Evolutionary conservation across 2,329 filamentous ascomycete species (phyloP).

Genomic region (Fonsecaea erecta): DNA sequence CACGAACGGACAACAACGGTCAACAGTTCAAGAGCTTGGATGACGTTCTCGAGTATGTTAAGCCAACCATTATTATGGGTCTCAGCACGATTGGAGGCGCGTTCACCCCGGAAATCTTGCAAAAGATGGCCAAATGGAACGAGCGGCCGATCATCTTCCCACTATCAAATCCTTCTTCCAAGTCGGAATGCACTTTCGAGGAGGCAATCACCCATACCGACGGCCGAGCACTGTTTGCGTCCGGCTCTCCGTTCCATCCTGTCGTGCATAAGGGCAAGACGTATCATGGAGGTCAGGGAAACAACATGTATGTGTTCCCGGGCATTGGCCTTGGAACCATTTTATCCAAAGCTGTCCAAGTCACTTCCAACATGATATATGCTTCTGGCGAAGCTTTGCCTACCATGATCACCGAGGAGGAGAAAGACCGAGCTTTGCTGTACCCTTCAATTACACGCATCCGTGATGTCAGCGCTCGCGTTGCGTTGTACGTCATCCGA

Average conservation of each 20-base stretch:
- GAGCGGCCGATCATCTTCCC: constrained; percentile 91
- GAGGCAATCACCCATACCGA: constrained; percentile 90
- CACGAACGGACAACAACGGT: constrained; percentile 67
- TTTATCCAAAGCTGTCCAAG: constrained; percentile 79
- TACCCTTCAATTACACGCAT: constrained; percentile 93
- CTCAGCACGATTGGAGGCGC: constrained; percentile 92
- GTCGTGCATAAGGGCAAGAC: constrained; percentile 70
- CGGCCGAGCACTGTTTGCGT: constrained; percentile 89
- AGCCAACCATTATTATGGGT: constrained; percentile 92
- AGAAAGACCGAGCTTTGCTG: constrained; percentile 80
- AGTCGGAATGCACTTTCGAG: constrained; percentile 97
- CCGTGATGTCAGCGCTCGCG: constrained; percentile 82
- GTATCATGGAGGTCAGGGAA: constrained; percentile 79
- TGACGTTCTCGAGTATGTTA: constrained; percentile 91
- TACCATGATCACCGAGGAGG: constrained; percentile 76
- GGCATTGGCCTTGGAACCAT: constrained; percentile 94
- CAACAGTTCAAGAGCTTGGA: constrained; percentile 76
- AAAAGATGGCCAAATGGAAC: constrained; percentile 65
- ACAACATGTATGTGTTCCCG: constrained; percentile 91
- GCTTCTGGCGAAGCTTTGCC: constrained; percentile 83
- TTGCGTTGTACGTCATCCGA: constrained; percentile 92
- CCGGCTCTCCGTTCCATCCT: constrained; percentile 85
- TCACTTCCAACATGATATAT: constrained; percentile 98
- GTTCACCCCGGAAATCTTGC: constrained; percentile 86
- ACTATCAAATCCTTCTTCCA: constrained; percentile 91